Conservation (phyloP, 768 basidiomycete species). For the Collybia nuda region DNA sequence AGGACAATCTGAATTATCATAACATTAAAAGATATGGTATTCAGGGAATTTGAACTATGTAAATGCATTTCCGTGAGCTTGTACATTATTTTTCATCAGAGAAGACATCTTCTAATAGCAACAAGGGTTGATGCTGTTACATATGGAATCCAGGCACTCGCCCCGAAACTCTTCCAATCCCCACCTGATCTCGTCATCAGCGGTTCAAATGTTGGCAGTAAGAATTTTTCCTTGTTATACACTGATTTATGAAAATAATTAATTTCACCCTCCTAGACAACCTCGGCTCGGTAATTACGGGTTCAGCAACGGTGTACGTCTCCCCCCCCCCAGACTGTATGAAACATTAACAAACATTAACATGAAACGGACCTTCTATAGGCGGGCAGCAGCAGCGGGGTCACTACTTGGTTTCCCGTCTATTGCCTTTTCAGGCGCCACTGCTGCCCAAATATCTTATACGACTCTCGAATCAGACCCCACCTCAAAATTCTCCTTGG, state of each 20-base stretch:
- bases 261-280: not conserved
- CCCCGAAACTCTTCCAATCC: conserved; percentile 37
- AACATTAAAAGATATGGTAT: no score
- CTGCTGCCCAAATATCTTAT: conserved; percentile 17
- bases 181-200: conserved; percentile 44
- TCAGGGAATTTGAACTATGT: no score
- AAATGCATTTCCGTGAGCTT: no score
- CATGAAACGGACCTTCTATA: not conserved
- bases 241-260: not conserved
- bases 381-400: not conserved
- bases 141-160: conserved; percentile 45
- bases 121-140: conserved; percentile 30
- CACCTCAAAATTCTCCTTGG: conserved; percentile 4
- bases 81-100: no score
- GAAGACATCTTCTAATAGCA: no score
- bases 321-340: not conserved
- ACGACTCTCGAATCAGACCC: conserved; percentile 14
- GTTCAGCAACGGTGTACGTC: not conserved
- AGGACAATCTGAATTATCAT: no score
- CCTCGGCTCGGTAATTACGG: not conserved
- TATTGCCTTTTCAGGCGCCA: not conserved
- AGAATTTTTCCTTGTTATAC: conserved; percentile 9
- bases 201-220: conserved; percentile 47
- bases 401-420: not conserved
- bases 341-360: no score